These are phyloP conservation scores for Mycena galopus DNA, from an alignment of 768 basidiomycete genomes.

Conservation along the genomic window DNA sequence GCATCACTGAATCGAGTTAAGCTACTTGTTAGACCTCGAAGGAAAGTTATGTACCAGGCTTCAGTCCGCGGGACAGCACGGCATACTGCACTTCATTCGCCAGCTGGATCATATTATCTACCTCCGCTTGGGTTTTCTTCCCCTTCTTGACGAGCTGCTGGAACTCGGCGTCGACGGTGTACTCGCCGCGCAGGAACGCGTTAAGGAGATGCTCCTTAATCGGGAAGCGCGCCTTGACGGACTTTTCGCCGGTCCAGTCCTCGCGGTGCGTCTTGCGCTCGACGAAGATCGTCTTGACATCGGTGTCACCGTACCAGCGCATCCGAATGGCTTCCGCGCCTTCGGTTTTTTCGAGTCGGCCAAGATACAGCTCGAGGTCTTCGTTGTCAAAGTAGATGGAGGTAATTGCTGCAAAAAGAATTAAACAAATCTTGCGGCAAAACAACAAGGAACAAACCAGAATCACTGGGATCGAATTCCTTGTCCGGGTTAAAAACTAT, in stretches of 20 bases:
- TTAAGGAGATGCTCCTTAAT: slow-evolving; percentile 96
- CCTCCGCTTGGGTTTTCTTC: slow-evolving; percentile 93
- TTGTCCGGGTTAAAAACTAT: slow-evolving; percentile 94
- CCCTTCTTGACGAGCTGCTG: slow-evolving; percentile 88
- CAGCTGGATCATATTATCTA: slow-evolving; percentile 94
- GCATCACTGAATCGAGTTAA: slow-evolving; percentile 72
- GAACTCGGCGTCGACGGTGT: slow-evolving; percentile 95
- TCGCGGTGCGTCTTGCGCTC: slow-evolving; percentile 95
- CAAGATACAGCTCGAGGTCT: slow-evolving; percentile 95
- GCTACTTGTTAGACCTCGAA: neutral
- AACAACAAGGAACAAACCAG: slow-evolving; percentile 58
- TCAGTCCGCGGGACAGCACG: slow-evolving; percentile 81
- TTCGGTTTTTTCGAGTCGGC: slow-evolving; percentile 97
- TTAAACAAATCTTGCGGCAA: neutral
- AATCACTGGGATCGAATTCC: slow-evolving; percentile 88
- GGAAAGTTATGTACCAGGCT: slow-evolving; percentile 70
- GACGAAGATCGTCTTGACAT: slow-evolving; percentile 88
- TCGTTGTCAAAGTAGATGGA: slow-evolving; percentile 98
- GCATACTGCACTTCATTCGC: slow-evolving; percentile 98
- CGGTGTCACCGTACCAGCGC: slow-evolving; percentile 95
- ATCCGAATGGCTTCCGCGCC: slow-evolving; percentile 97
- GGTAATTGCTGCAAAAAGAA: slow-evolving; percentile 77
- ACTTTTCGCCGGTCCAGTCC: slow-evolving; percentile 99
- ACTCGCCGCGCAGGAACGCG: slow-evolving; percentile 88
- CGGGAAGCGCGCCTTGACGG: slow-evolving; percentile 96